phyloP scores from a whole-genome alignment of 306 rosid genomes.

The Phaseolus lunatus region DNA sequence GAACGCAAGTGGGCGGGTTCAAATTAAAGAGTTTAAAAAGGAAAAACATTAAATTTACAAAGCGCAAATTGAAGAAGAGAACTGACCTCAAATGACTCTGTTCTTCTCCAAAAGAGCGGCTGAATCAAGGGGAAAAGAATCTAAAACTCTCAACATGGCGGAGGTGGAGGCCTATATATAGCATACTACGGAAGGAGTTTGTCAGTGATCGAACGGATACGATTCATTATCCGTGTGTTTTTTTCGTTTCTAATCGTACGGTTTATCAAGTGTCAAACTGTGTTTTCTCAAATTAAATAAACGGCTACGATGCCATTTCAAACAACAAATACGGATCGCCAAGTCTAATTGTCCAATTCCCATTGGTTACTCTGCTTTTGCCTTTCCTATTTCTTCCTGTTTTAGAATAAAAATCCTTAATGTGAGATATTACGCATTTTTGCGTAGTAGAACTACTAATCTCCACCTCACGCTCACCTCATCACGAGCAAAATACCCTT shows the following conservation, averaged over 20 bases:
- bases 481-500: no score
- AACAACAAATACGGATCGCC: constrained; percentile 54
- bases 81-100: constrained; percentile 43
- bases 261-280: constrained; percentile 27
- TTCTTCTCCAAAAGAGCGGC: neutral
- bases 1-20: neutral
- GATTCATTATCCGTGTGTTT: constrained; percentile 60
- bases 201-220: constrained; percentile 51
- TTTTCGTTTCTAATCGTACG: constrained; percentile 55
- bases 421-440: no score
- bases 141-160: fast-evolving
- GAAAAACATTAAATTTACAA: neutral
- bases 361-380: constrained; percentile 50
- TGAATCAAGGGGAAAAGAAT: neutral
- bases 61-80: neutral
- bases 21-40: neutral
- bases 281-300: constrained; percentile 54
- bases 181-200: neutral
- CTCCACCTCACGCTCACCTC: no score
- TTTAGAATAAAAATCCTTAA: neutral
- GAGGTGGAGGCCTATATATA: constrained; percentile 50
- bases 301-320: constrained; percentile 50
- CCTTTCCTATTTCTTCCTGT: neutral
- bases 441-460: no score
- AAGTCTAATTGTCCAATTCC: constrained; percentile 17